A percentile compares a stretch with the other conserved stretches of the same genome.
Conservation (phyloP, 2,329 filamentous ascomycete species). For the Epichloe aotearoae region DNA sequence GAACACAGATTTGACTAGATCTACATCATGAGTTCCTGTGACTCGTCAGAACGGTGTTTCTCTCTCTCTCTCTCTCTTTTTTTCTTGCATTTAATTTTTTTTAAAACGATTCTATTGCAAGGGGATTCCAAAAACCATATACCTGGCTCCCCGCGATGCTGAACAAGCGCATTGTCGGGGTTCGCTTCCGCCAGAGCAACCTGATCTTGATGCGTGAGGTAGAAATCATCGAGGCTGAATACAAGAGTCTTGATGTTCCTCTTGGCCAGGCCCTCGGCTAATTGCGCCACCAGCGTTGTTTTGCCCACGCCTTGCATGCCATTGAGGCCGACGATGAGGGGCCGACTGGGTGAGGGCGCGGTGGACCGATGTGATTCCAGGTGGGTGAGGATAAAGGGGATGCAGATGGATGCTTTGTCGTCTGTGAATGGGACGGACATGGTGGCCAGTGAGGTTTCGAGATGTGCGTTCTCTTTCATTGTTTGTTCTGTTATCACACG, state of each 20-base stretch:
- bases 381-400: constrained; percentile 59
- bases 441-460: background rate
- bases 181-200: constrained; percentile 48
- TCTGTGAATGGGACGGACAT: constrained; percentile 39
- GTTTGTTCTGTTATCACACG: background rate
- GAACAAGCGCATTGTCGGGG: constrained; percentile 60
- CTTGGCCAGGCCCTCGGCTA: constrained; percentile 47
- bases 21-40: constrained; percentile 57
- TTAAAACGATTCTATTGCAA: background rate
- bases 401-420: constrained; percentile 65
- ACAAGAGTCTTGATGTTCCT: constrained; percentile 52
- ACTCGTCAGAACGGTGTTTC: background rate
- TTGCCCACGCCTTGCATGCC: constrained; percentile 89
- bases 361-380: constrained; percentile 36
- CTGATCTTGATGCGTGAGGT: constrained; percentile 61
- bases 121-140: constrained; percentile 4
- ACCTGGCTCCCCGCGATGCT: constrained; percentile 72
- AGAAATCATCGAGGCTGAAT: constrained; percentile 81
- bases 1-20: constrained; percentile 51
- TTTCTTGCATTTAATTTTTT: too few relatives aligned
- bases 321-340: constrained; percentile 76
- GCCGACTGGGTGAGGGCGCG: constrained; percentile 27
- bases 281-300: constrained; percentile 64
- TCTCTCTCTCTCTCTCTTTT: too few relatives aligned
- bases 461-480: background rate